A percentile compares a stretch with the other conserved stretches of the same genome.
Evolutionary conservation across 2,329 filamentous ascomycete genomes (phyloP).

Genomic region (Exserohilum rostratum): DNA sequence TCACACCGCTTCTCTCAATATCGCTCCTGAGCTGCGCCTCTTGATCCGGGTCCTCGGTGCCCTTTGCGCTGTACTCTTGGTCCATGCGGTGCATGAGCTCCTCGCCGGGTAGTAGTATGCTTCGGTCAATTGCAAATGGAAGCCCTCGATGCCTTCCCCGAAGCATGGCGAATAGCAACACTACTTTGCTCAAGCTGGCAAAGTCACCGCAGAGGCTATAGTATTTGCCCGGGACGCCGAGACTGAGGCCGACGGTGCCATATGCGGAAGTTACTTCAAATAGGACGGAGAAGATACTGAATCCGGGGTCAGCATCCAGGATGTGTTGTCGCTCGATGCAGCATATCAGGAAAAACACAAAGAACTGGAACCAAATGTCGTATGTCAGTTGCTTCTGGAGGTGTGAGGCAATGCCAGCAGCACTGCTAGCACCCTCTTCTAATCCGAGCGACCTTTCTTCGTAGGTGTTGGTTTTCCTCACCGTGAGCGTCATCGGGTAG

Average conservation of each 20-base stretch:
- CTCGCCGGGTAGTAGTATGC: constrained; percentile 40
- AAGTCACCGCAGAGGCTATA: constrained; percentile 64
- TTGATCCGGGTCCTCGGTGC: constrained; percentile 14
- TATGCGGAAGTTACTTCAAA: constrained; percentile 66
- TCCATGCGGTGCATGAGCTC: constrained; percentile 45
- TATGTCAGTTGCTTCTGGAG: constrained; percentile 69
- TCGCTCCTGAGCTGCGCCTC: constrained; percentile 21
- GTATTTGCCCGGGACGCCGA: constrained; percentile 60
- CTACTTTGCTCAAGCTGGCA: constrained; percentile 63
- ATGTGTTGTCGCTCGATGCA: constrained; percentile 66
- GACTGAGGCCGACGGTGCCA: constrained; percentile 66
- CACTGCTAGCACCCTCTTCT: constrained; percentile 46
- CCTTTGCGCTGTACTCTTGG: constrained; percentile 32
- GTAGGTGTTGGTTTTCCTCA: constrained; percentile 74
- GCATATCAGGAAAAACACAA: constrained; percentile 65
- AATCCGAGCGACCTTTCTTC: constrained; percentile 71
- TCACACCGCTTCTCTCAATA: constrained; percentile 24
- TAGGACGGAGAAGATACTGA: constrained; percentile 44
- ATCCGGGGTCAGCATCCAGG: constrained; percentile 43
- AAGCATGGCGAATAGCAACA: constrained; percentile 64
- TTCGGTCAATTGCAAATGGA: constrained; percentile 40
- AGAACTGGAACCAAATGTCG: constrained; percentile 69
- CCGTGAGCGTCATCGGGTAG: constrained; percentile 67
- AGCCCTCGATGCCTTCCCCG: constrained; percentile 38
- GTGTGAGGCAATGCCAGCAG: constrained; percentile 50